Evolutionary conservation across 805 yeast species (phyloP).

Genomic region (Pichia kluyveri): DNA sequence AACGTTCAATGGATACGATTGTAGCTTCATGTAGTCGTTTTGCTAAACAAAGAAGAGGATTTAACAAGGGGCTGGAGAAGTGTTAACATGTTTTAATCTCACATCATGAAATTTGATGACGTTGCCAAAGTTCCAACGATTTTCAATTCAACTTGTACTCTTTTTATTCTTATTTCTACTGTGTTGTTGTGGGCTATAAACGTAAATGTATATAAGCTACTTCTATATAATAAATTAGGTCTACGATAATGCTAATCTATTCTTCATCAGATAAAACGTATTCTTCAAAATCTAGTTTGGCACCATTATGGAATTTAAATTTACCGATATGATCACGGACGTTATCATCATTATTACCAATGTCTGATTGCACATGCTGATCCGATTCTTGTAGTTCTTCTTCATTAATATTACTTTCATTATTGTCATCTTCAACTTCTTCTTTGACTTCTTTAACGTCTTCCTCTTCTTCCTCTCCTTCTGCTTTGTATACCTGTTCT

Average conservation of each 20-base stretch:
- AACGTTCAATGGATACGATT: slow-evolving; percentile 18
- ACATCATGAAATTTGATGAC: too few relatives aligned
- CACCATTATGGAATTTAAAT: background rate
- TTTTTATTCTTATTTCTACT: too few relatives aligned
- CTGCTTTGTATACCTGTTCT: background rate
- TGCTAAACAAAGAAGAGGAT: too few relatives aligned
- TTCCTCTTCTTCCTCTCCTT: background rate
- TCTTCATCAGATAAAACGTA: slow-evolving; percentile 17
- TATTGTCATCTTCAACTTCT: background rate
- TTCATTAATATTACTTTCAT: background rate
- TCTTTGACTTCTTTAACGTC: too few relatives aligned
- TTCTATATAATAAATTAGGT: background rate
- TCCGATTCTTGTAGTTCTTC: slow-evolving; percentile 1
- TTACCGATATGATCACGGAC: slow-evolving; percentile 7
- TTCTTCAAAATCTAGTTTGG: slow-evolving; percentile 18
- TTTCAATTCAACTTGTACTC: too few relatives aligned
- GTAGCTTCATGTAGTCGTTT: slow-evolving; percentile 16
- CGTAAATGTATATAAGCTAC: too few relatives aligned
- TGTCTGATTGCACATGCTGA: too few relatives aligned
- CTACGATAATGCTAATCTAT: background rate
- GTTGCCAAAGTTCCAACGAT: too few relatives aligned
- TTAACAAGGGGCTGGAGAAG: background rate
- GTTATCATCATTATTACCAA: background rate
- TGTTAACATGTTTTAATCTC: too few relatives aligned
- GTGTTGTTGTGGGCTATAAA: too few relatives aligned